A percentile compares a stretch with the other conserved stretches of the same genome.
These are phyloP conservation scores for Barnettozyma botsteinii DNA, from an alignment of 805 yeast genomes.

Conservation along the genomic window DNA sequence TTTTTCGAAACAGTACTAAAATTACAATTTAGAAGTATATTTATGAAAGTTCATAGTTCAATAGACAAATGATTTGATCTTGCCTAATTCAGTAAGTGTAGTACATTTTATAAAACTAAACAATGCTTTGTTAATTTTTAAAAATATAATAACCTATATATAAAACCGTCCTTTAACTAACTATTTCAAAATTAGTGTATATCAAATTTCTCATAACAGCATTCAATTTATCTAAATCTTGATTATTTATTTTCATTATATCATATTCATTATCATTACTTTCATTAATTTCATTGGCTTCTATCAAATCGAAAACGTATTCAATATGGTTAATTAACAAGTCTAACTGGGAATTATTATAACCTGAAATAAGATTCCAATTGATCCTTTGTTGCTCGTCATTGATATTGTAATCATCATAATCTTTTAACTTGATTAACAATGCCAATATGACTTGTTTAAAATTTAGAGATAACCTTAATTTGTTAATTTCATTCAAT, in stretches of 20 bases:
- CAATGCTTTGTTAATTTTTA: too few species aligned
- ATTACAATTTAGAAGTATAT: too few species aligned
- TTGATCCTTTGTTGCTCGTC: too few species aligned
- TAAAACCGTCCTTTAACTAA: constrained; percentile 5
- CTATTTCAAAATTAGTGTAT: constrained; percentile 19
- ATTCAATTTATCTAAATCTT: constrained; percentile 16
- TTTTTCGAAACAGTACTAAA: too few species aligned
- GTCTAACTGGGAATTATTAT: not conserved
- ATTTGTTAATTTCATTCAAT: not conserved
- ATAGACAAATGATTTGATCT: too few species aligned
- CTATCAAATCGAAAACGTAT: constrained; percentile 2
- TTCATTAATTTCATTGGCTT: constrained; percentile 2
- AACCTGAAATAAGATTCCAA: constrained; percentile 16
- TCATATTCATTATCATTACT: not conserved
- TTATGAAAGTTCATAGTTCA: too few species aligned
- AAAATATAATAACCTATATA: too few species aligned
- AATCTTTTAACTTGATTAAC: constrained; percentile 8
- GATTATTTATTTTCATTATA: constrained; percentile 7
- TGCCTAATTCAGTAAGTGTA: too few species aligned
- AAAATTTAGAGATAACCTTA: constrained; percentile 5
- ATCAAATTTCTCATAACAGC: constrained; percentile 19
- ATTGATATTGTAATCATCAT: not conserved
- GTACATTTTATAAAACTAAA: too few species aligned
- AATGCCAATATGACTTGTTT: constrained; percentile 13
- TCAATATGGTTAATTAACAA: constrained; percentile 2